Conservation (phyloP, 1,284 basidiomycete species). For the Ustilago hordei region DNA sequence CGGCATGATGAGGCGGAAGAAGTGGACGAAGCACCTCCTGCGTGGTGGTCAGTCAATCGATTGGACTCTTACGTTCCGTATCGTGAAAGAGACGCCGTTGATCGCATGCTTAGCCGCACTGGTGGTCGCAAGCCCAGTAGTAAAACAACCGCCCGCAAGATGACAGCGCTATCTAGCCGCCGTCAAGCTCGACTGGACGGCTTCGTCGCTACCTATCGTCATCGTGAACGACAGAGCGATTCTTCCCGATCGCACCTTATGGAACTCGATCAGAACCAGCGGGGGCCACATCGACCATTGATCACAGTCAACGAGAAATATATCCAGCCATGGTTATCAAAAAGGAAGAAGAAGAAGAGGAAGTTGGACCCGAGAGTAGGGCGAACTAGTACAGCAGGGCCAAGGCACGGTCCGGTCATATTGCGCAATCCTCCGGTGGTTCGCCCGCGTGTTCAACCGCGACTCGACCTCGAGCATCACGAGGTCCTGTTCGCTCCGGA, state of each 20-base stretch:
- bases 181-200: slow-evolving; percentile 38
- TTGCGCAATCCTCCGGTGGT: slow-evolving; percentile 47
- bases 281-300: not conserved
- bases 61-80: slow-evolving; percentile 25
- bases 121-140: slow-evolving; percentile 25
- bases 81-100: slow-evolving; percentile 54
- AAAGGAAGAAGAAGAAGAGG: slow-evolving; percentile 31
- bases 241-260: slow-evolving; percentile 23
- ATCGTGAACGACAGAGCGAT: not conserved
- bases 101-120: slow-evolving; percentile 61
- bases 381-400: slow-evolving; percentile 9
- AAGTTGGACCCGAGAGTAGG: slow-evolving; percentile 38
- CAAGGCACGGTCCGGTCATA: slow-evolving; percentile 2
- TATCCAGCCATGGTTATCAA: slow-evolving; percentile 9
- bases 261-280: slow-evolving; percentile 36
- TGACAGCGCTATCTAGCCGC: not conserved
- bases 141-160: slow-evolving; percentile 1
- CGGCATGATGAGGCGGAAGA: slow-evolving; percentile 23
- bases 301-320: slow-evolving; percentile 10
- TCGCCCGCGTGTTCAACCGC: slow-evolving; percentile 22
- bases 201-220: slow-evolving; percentile 25
- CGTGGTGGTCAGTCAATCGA: slow-evolving; percentile 42
- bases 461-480: slow-evolving; percentile 48
- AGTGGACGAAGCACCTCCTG: slow-evolving; percentile 19
- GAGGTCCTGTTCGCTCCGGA: slow-evolving; percentile 45